Percentiles rank a stretch among this genome's conserved stretches.
Evolutionary conservation across 148 eudicot species (phyloP).

Genomic region (Camellia sinensis): DNA sequence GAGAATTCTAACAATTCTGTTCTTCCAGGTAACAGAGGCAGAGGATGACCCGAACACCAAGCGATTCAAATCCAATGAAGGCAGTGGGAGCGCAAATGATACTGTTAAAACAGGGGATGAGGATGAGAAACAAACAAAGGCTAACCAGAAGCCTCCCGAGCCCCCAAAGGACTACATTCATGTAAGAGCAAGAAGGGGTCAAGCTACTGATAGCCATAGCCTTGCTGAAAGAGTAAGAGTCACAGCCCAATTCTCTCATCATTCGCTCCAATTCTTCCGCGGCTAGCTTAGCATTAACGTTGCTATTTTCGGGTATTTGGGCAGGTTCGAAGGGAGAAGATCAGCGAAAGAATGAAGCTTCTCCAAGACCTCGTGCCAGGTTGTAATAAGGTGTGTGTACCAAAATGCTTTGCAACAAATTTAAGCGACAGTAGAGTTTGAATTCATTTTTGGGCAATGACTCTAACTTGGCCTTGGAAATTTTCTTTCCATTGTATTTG

Average conservation of each 20-base stretch:
- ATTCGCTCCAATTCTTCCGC: not conserved
- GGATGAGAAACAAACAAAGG: slow-evolving; percentile 30
- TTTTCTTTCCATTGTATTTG: too few relatives aligned
- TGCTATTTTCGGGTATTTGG: not conserved
- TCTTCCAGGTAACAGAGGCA: slow-evolving; percentile 36
- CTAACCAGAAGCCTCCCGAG: slow-evolving; percentile 49
- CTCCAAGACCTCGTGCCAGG: slow-evolving; percentile 95
- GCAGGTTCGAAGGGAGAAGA: slow-evolving; percentile 92
- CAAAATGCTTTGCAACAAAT: not conserved
- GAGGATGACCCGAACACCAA: slow-evolving; percentile 42
- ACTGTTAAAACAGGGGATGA: slow-evolving; percentile 28
- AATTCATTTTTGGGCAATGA: not conserved
- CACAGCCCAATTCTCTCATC: not conserved
- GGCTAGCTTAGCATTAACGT: not conserved
- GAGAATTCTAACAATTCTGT: not conserved
- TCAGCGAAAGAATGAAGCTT: slow-evolving; percentile 92
- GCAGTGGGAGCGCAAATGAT: slow-evolving; percentile 19
- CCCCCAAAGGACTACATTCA: slow-evolving; percentile 90
- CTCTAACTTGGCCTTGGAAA: not conserved
- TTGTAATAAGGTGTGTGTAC: slow-evolving; percentile 81
- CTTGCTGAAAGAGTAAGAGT: slow-evolving; percentile 84
- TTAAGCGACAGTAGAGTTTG: not conserved
- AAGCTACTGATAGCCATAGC: slow-evolving; percentile 98
- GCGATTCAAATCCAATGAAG: slow-evolving; percentile 43
- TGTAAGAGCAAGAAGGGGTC: slow-evolving; percentile 97